Evolutionary conservation across 2,329 filamentous ascomycete genomes (phyloP).

Genomic region (Microcera coccophila): DNA sequence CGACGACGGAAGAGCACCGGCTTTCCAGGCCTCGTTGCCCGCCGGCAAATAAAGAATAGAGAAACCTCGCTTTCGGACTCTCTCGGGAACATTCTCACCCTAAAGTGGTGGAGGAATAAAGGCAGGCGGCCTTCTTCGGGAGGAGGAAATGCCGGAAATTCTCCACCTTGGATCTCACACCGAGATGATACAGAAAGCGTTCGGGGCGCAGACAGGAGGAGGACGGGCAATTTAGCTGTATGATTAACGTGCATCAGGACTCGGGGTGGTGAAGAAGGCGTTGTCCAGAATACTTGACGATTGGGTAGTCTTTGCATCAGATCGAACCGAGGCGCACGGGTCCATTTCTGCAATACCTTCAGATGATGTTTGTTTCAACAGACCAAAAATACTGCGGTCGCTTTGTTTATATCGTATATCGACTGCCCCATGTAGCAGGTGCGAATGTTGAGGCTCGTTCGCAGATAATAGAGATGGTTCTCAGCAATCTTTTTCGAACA

Average conservation of each 20-base stretch:
- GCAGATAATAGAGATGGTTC: too few relatives aligned
- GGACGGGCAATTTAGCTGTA: conserved; percentile 31
- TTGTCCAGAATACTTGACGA: conserved; percentile 10
- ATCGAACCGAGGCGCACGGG: conserved; percentile 4
- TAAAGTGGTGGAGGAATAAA: conserved; percentile 50
- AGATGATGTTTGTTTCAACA: too few relatives aligned
- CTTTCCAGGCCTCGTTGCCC: conserved; percentile 58
- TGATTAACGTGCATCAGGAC: conserved; percentile 23
- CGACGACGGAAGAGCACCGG: conserved; percentile 56
- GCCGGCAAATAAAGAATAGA: conserved; percentile 40
- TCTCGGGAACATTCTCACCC: conserved; percentile 49
- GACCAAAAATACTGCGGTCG: too few relatives aligned
- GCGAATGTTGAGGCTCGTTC: too few relatives aligned
- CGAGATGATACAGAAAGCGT: conserved; percentile 23
- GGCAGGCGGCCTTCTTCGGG: conserved; percentile 19
- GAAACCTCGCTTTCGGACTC: conserved; percentile 46
- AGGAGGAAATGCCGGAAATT: conserved; percentile 17
- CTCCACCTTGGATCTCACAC: conserved; percentile 12
- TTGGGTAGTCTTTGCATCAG: conserved; percentile 10
- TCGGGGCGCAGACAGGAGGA: conserved; percentile 6
- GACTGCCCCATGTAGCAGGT: too few relatives aligned
- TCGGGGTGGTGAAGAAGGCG: conserved; percentile 15
- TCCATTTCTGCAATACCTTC: background rate
- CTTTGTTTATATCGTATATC: too few relatives aligned
- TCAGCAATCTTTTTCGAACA: too few relatives aligned